A percentile compares a stretch with the other conserved stretches of the same genome.
These are phyloP conservation scores for Starmerella geochares DNA, from an alignment of 805 yeast species.

Conservation along the genomic window DNA sequence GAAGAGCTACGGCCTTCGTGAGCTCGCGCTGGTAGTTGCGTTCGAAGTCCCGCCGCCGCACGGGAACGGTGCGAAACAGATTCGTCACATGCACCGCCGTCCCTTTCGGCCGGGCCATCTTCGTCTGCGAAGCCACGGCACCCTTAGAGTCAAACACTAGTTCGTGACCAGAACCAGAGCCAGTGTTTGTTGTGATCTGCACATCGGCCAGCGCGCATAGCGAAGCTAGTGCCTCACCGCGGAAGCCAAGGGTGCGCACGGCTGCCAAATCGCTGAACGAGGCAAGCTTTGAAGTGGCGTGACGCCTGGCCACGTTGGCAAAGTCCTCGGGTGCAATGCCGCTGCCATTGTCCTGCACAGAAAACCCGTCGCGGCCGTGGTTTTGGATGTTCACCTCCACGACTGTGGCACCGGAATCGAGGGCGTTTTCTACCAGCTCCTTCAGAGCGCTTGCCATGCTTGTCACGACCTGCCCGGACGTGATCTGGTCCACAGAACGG, in stretches of 20 bases:
- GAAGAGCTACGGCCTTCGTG: slow-evolving; percentile 48
- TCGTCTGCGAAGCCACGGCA: slow-evolving; percentile 32
- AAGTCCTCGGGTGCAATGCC: slow-evolving; percentile 52
- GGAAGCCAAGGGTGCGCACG: slow-evolving; percentile 49
- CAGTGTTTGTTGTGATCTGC: slow-evolving; percentile 40
- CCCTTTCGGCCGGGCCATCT: slow-evolving; percentile 52
- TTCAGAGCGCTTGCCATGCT: slow-evolving; percentile 70
- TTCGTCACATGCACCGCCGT: slow-evolving; percentile 51
- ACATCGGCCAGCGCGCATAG: slow-evolving; percentile 41
- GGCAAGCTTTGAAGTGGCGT: slow-evolving; percentile 48
- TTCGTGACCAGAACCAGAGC: slow-evolving; percentile 46
- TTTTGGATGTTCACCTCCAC: slow-evolving; percentile 60
- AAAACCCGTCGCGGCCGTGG: slow-evolving; percentile 63
- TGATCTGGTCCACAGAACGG: slow-evolving; percentile 59
- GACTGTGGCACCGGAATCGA: slow-evolving; percentile 65
- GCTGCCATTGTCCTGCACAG: slow-evolving; percentile 61
- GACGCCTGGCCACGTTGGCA: slow-evolving; percentile 37
- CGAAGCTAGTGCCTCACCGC: slow-evolving; percentile 61
- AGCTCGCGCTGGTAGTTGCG: slow-evolving; percentile 64
- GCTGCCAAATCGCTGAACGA: slow-evolving; percentile 33
- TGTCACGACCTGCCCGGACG: slow-evolving; percentile 87
- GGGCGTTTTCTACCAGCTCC: slow-evolving; percentile 75
- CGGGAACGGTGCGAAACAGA: slow-evolving; percentile 66
- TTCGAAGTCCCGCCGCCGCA: slow-evolving; percentile 61
- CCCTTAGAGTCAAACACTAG: slow-evolving; percentile 53